Percentiles rank a stretch among this genome's conserved stretches.
Conservation (phyloP, 345 rosid genomes). For the Dovyalis caffra region DNA sequence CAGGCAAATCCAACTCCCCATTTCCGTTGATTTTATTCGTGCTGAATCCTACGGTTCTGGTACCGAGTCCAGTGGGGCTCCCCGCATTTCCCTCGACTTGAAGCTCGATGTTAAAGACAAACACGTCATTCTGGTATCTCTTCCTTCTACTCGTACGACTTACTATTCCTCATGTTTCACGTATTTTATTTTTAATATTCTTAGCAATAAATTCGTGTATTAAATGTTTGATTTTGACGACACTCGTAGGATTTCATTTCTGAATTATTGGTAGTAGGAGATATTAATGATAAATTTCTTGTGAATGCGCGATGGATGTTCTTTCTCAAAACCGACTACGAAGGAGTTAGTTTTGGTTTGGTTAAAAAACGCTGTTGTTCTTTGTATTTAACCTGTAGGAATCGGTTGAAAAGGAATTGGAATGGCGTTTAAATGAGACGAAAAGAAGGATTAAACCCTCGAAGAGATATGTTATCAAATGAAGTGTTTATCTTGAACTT, state of each 20-base stretch:
- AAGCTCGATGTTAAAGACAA: constrained; percentile 61
- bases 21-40: constrained; percentile 63
- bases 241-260: neutral
- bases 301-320: too few species aligned
- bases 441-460: too few species aligned
- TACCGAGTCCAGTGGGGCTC: constrained; percentile 55
- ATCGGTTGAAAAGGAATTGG: neutral
- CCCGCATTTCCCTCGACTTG: constrained; percentile 59
- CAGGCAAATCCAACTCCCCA: constrained; percentile 52
- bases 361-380: too few species aligned
- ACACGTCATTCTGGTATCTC: constrained; percentile 64
- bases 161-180: neutral
- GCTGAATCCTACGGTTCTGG: constrained; percentile 76
- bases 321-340: too few species aligned
- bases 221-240: neutral
- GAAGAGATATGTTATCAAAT: too few species aligned
- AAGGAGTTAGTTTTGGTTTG: too few species aligned
- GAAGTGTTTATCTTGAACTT: too few species aligned
- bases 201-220: neutral
- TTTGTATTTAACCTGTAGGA: too few species aligned
- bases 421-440: neutral
- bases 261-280: neutral
- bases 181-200: neutral
- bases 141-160: neutral
- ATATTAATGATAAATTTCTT: too few species aligned